Evolutionary conservation across 257 asterid genomes (phyloP).

Genomic region (Solanum etuberosum): DNA sequence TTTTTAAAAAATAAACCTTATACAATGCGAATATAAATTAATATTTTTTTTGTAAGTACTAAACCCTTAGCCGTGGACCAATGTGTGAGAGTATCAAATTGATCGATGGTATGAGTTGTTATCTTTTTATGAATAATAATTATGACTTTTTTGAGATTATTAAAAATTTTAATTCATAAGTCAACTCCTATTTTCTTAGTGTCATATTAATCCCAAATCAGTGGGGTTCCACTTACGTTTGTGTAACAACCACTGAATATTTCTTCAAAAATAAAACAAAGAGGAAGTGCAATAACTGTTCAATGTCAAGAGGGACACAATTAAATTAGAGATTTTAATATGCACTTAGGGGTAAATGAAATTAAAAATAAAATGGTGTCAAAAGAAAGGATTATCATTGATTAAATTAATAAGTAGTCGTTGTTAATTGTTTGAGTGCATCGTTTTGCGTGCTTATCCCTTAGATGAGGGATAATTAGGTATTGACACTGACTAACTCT

Average conservation of each 20-base stretch:
- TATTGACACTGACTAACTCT: not conserved
- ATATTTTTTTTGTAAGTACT: not conserved
- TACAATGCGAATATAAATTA: not conserved
- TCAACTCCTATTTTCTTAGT: not conserved
- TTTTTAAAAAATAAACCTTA: accelerated
- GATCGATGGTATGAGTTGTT: not conserved
- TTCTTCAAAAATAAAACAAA: not conserved
- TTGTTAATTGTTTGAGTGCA: not conserved
- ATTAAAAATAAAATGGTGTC: not conserved
- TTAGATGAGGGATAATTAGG: not conserved
- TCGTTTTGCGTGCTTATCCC: not conserved
- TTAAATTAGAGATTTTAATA: not conserved
- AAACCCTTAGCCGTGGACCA: not conserved
- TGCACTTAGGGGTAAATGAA: not conserved
- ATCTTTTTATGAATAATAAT: not conserved
- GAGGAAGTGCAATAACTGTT: not conserved
- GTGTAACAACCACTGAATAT: not conserved
- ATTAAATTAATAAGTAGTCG: not conserved
- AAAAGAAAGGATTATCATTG: not conserved
- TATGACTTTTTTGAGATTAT: not conserved
- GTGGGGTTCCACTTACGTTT: not conserved
- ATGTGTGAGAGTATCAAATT: not conserved
- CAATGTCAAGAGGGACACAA: not conserved
- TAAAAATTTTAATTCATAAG: not conserved
- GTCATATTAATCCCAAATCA: not conserved